Percentiles rank a stretch among this genome's conserved stretches.
Evolutionary conservation across 768 basidiomycete genomes (phyloP).

Genomic region (Kwoniella mangroviensis): DNA sequence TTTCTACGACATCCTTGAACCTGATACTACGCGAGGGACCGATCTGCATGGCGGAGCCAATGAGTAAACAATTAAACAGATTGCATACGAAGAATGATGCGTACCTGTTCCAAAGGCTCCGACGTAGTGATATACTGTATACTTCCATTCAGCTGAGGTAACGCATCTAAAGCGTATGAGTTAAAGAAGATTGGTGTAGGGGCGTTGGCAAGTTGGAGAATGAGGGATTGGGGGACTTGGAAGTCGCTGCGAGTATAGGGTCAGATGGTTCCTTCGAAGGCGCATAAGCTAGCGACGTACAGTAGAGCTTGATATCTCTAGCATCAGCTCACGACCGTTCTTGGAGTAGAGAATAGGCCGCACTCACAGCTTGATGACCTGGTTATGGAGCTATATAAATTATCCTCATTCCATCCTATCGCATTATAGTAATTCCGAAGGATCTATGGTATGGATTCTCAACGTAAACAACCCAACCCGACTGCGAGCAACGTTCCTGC

Average conservation of each 20-base stretch:
- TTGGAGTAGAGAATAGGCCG: background rate
- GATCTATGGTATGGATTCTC: slow-evolving; percentile 55
- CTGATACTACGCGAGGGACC: slow-evolving; percentile 61
- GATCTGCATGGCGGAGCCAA: slow-evolving; percentile 33
- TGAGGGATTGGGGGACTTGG: slow-evolving; percentile 78
- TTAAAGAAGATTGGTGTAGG: slow-evolving; percentile 88
- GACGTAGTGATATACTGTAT: slow-evolving; percentile 93
- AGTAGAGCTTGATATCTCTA: slow-evolving; percentile 6
- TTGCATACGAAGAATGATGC: too few relatives aligned
- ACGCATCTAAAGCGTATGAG: slow-evolving; percentile 87
- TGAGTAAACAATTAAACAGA: background rate
- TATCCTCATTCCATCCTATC: slow-evolving; percentile 98
- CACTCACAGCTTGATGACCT: slow-evolving; percentile 79
- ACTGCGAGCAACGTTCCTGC: background rate
- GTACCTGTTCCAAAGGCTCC: slow-evolving; percentile 67
- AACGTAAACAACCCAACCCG: slow-evolving; percentile 27
- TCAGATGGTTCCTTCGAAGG: background rate
- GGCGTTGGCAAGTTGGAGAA: slow-evolving; percentile 72
- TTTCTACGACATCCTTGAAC: slow-evolving; percentile 87
- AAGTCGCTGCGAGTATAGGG: slow-evolving; percentile 67
- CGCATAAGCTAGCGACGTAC: background rate
- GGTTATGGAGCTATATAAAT: slow-evolving; percentile 85
- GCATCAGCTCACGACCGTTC: background rate
- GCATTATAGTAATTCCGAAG: slow-evolving; percentile 84
- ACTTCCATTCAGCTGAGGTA: slow-evolving; percentile 90